Base-by-base conservation (phyloP, 2,329 filamentous ascomycete genomes). In the Aureobasidium vineae region DNA sequence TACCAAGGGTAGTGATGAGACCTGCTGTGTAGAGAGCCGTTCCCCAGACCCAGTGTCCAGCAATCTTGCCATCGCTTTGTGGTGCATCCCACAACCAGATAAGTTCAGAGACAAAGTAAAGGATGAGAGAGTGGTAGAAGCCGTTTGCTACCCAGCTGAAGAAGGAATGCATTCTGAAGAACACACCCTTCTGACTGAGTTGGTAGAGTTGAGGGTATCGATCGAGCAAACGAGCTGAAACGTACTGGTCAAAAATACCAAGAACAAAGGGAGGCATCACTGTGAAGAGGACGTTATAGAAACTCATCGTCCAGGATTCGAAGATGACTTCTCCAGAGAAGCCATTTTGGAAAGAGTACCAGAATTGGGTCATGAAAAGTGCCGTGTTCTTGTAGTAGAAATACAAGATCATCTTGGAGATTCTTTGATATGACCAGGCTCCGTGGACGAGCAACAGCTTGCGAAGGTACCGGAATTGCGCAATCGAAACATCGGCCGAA, bases 361-460 rank as follows among this genome's bases (percentile, higher is more conserved):
- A 99, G 77, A 99, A 99, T 76, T 99, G 96, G 68, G 96, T 99
- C 90, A 99, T 93, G 80, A 98, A 99, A 69, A 99, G 83, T 23
- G 93, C 90, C 71, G 98, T 97, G 80, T 99, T 99, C 84, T 99
- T 99, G 84, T 99, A 99, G 78, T 98, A 99, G 7, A 95, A 98
- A 80, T 97, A 99, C 69, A 99, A 79, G 73, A 99, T 98, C 67
- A 96, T 92, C 80, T 96, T 97, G 84, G 90, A 94, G 76, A 99
- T 90, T 67, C 95, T 90, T 77, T 97, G 94, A 76, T 99, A 99
- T 76, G 92, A 96, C 95, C 95, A 99, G 6, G 93, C 89, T 28
- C 95, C 95, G 75, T 99, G 95, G 13, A 99, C 95, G 31, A 99
- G 85, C 33, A 98, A 85, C 65, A 99, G 83, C 79, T 99, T 99